Evolutionary conservation across 2,329 filamentous ascomycete genomes (phyloP), one percentile per base, ranked within the genome.

Genomic region (Diaporthe batatas): DNA sequence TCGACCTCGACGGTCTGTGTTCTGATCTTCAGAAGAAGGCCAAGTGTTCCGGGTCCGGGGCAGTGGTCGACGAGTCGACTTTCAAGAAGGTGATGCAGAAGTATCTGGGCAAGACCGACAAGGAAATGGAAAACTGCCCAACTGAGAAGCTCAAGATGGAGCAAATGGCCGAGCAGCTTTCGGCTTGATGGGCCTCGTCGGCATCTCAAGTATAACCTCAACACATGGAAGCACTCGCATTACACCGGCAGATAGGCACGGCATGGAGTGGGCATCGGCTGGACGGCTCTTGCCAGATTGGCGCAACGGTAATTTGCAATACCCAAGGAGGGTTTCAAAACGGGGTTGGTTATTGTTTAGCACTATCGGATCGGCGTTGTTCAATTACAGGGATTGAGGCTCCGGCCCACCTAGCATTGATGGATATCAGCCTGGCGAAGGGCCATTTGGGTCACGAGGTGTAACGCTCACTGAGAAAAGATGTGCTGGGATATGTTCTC

Each of bases 21-120:
- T 93, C 93, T 6, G 95, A 99, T 80, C 90, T 99, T 18, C 94
- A 96, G 76, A 94, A 95, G 81, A 99, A 99, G 85, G 96, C 96
- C 72, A 96, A 96, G 80, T 99, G 96, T 82, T 97, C 95, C 0
- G 94, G 97, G 77, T 92, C 89, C 23, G 96, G 96, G 21, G 94
- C 97, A 16, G 94, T 98, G 23, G 93, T 99, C 32, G 92, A 95
- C 75, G 92, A 97, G 83, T 90, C 91, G 70, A 95, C 98, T 78
- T 97, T 98, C 77, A 93, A 98, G 79, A 90, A 87, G 53, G 93
- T 95, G 68, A 87, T 96, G 83, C 88, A 86, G 74, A 91, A 91
- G 80, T 91, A 91, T 76, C 86, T 91, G 77, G 86, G 88, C 78
- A 82, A 83, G 74, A 71, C 75, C 3, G 74, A 69, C 18, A 55